phyloP scores from a whole-genome alignment of 2,329 filamentous ascomycete genomes.

The Diaporthe capsici region DNA sequence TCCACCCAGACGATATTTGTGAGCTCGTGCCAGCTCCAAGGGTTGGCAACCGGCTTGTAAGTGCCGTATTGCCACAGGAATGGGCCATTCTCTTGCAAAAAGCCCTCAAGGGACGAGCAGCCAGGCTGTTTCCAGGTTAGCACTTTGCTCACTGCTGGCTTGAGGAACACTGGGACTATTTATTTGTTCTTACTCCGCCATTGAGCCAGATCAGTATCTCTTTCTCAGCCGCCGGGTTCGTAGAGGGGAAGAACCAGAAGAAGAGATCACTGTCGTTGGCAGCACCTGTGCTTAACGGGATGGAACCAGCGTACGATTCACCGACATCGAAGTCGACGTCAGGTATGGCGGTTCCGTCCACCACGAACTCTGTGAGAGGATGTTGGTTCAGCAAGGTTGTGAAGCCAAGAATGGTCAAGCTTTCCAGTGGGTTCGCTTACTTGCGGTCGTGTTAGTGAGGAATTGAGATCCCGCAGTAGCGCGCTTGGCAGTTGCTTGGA shows the following conservation, averaged over 20 bases:
- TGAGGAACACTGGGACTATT: background rate
- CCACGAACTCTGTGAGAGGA: constrained; percentile 66
- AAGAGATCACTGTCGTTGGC: constrained; percentile 64
- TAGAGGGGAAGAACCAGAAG: constrained; percentile 78
- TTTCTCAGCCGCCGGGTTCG: constrained; percentile 62
- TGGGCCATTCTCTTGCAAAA: constrained; percentile 84
- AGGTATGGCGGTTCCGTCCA: constrained; percentile 75
- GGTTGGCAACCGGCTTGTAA: constrained; percentile 73
- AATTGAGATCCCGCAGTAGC: constrained; percentile 36
- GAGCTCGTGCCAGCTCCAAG: constrained; percentile 81
- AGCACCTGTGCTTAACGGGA: constrained; percentile 67
- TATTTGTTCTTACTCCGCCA: constrained; percentile 58
- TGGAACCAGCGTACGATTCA: constrained; percentile 74
- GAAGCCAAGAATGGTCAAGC: background rate
- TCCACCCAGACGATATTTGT: constrained; percentile 85
- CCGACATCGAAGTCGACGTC: constrained; percentile 79
- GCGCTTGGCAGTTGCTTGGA: constrained; percentile 35
- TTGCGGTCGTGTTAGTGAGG: constrained; percentile 40
- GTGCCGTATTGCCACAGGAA: constrained; percentile 81
- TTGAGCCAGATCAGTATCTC: constrained; percentile 76
- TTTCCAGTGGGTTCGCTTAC: constrained; percentile 26
- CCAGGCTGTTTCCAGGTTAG: constrained; percentile 58
- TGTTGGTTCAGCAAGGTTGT: constrained; percentile 1
- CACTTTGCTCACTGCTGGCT: background rate
- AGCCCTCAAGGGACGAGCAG: constrained; percentile 74